Percentiles rank a stretch among this genome's conserved stretches.
Evolutionary conservation across 352 stramenopile genomes (phyloP).

Genomic region (Pythium folliculosum): DNA sequence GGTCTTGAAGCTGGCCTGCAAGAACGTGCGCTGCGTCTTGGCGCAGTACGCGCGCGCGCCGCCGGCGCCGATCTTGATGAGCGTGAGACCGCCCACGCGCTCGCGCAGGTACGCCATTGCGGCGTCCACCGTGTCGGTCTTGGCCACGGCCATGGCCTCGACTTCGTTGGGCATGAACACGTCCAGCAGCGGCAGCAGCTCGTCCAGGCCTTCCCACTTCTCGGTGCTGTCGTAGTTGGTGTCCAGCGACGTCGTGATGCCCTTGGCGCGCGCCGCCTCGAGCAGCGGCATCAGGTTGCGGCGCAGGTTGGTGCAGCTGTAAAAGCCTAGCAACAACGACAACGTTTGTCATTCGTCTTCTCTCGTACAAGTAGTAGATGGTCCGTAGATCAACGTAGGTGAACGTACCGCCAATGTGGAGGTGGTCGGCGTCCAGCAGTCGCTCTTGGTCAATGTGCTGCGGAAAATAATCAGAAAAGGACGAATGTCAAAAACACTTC

Average conservation of each 20-base stretch:
- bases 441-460: constrained; percentile 68
- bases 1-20: constrained; percentile 53
- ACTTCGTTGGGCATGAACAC: constrained; percentile 86
- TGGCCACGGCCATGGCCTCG: constrained; percentile 71
- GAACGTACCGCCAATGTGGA: constrained; percentile 81
- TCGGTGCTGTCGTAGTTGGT: constrained; percentile 85
- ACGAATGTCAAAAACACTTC: not conserved
- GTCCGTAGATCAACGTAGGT: not conserved
- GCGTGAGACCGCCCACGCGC: constrained; percentile 46
- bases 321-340: too few species aligned
- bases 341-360: too few species aligned
- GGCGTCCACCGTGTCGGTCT: constrained; percentile 44
- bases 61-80: constrained; percentile 72
- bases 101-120: constrained; percentile 55
- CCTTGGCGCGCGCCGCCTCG: constrained; percentile 51
- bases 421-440: constrained; percentile 56
- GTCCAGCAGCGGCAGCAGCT: constrained; percentile 68
- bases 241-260: constrained; percentile 78
- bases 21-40: constrained; percentile 43
- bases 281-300: constrained; percentile 60
- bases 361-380: not conserved
- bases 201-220: constrained; percentile 59
- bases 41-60: constrained; percentile 55
- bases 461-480: not conserved
- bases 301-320: constrained; percentile 69